Base-by-base conservation (phyloP, 768 basidiomycete genomes). In the Rhodotorula diobovata region DNA sequence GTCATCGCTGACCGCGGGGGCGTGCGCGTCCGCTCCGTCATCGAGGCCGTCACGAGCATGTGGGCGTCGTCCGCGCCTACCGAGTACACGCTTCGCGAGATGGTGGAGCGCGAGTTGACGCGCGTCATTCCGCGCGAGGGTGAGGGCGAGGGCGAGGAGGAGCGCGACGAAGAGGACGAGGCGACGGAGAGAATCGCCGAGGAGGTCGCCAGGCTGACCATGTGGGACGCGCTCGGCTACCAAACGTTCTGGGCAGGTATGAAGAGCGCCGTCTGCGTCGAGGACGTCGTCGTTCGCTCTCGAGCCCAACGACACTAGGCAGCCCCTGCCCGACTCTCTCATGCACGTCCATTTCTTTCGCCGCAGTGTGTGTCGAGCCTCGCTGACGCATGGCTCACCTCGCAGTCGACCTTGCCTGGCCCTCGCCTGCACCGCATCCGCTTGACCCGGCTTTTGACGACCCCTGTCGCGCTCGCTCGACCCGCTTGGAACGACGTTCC, bases 171-270 rank as follows among this genome's bases (percentile, higher is more conserved):
- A 9, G 14, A 7, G 9, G 5, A 5, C 39, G 41, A 58, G 11
- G 1, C 9, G 41, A 11, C 2, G 14, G n/a, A 20, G 30, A 10
- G 25, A 12, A 23, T 50, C 11, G 25, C 25, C 12, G 48, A 34
- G 0, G 54, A 55, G 54, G 1, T 35, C 32, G 46, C 28, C 4
- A 4, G 6, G 8, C 7, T 61, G 32, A 50, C 34, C 1, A 50
- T 34, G 61, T 35, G 61, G 48, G 61, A 61, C 35, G 51, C 61
- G 48, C 45, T 61, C 30, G 61, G 46, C 34, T 46, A 61, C 35
- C 23, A 21, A 6, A 50, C 46, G 21, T 61, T 61, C 48, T 50
- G 48, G 32, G 61, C 48, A 10, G 61, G 61, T 14, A 61, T 61
- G 61, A 3, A 20, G 9, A 18, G 34, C 34, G 54, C 54, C 34